A percentile compares a stretch with the other conserved stretches of the same genome.
phyloP scores from a whole-genome alignment of 2,329 filamentous ascomycete genomes.

The Arthrobotrys conoides region DNA sequence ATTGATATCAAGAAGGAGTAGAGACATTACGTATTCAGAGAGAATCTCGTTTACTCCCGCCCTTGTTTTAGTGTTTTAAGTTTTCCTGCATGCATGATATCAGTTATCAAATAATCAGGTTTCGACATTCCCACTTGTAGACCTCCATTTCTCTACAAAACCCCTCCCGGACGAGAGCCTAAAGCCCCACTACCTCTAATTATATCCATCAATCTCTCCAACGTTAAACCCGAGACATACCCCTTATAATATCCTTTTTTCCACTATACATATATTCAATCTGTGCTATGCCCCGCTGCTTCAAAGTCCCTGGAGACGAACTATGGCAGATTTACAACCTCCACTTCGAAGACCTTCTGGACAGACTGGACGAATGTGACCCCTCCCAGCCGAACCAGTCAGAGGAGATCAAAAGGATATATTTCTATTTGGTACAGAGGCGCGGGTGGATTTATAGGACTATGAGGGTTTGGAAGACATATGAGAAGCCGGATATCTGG shows the following conservation, averaged over 20 bases:
- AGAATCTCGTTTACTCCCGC: background rate
- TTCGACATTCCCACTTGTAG: too few species aligned
- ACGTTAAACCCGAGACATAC: too few species aligned
- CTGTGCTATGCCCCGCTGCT: constrained; percentile 6
- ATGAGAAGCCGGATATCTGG: constrained; percentile 9
- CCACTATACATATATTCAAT: background rate
- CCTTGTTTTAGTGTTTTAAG: background rate
- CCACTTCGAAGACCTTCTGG: constrained; percentile 9
- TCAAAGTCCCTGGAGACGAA: constrained; percentile 8
- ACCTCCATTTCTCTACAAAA: too few species aligned
- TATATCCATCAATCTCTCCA: too few species aligned
- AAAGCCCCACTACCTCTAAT: too few species aligned
- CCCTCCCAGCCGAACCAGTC: background rate
- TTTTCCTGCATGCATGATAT: background rate
- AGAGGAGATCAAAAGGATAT: constrained; percentile 1
- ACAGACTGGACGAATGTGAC: constrained; percentile 6
- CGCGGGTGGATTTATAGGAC: background rate
- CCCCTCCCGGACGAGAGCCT: too few species aligned
- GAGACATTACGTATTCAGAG: too few species aligned
- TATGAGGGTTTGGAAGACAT: background rate
- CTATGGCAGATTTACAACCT: constrained; percentile 1
- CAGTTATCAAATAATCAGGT: too few species aligned
- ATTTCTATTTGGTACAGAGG: constrained; percentile 1
- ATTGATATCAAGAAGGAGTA: too few species aligned
- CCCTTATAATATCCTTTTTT: too few species aligned